These are phyloP conservation scores for Herpotrichia juniperi DNA, from an alignment of 2,329 filamentous ascomycete genomes.

Conservation along the genomic window DNA sequence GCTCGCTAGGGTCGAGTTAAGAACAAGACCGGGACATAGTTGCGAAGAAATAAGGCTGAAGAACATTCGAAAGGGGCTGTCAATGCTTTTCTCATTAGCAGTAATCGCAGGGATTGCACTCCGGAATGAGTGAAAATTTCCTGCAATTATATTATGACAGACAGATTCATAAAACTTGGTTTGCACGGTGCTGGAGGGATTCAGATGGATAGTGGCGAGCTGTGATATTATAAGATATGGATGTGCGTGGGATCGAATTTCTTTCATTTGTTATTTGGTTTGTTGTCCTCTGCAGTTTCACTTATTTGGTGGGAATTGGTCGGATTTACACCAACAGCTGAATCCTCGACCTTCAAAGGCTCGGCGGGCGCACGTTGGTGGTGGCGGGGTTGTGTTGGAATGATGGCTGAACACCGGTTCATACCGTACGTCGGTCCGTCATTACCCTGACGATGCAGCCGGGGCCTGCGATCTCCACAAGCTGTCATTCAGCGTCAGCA, in stretches of 20 bases:
- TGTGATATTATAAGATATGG: conserved; percentile 5
- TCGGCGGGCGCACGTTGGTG: conserved; percentile 12
- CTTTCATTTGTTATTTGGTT: conserved; percentile 18
- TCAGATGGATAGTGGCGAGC: background rate
- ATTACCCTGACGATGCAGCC: conserved; percentile 91
- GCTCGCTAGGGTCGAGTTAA: conserved; percentile 9
- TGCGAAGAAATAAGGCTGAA: conserved; percentile 20
- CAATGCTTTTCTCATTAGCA: conserved; percentile 14
- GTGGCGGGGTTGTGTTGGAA: conserved; percentile 8
- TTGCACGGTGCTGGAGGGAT: conserved; percentile 1
- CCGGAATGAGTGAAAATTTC: conserved; percentile 7
- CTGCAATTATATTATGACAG: conserved; percentile 2
- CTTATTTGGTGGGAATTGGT: conserved; percentile 6
- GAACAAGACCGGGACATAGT: background rate
- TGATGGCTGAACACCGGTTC: conserved; percentile 25
- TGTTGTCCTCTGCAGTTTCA: conserved; percentile 6
- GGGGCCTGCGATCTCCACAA: conserved; percentile 89
- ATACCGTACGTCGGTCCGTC: conserved; percentile 94
- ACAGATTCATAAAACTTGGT: conserved; percentile 4
- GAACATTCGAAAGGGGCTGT: conserved; percentile 21
- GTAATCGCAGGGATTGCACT: conserved; percentile 9
- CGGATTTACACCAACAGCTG: conserved; percentile 3
- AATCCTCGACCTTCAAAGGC: conserved; percentile 5
- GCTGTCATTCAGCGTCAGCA: conserved; percentile 46
- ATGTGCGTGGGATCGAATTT: conserved; percentile 3